Evolutionary conservation across 2,329 filamentous ascomycete genomes (phyloP).

Genomic region (Tolypocladium tundrense): DNA sequence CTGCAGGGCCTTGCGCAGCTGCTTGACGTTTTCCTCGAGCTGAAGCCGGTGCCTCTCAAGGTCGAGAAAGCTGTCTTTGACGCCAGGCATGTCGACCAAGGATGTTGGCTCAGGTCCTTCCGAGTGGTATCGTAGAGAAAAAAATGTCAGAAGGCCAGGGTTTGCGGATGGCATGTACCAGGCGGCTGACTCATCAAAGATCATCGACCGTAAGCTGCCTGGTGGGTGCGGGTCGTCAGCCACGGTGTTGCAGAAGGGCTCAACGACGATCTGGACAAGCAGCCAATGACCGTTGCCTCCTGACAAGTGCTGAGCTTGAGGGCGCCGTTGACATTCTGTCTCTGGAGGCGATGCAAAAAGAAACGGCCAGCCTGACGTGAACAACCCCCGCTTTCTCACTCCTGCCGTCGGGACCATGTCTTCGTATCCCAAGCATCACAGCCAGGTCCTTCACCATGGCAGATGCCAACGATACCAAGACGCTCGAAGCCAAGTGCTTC

Average conservation of each 20-base stretch:
- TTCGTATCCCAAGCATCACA: neutral
- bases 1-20: conserved; percentile 64
- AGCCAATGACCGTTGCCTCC: neutral
- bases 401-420: neutral
- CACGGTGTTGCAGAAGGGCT: neutral
- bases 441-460: conserved; percentile 6
- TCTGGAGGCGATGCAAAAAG: too few species aligned
- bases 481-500: conserved; percentile 33
- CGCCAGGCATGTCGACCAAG: conserved; percentile 24
- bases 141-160: neutral
- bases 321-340: neutral
- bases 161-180: too few species aligned
- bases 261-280: neutral
- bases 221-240: neutral
- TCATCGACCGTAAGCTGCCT: too few species aligned
- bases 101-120: neutral
- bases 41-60: conserved; percentile 66
- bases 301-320: neutral
- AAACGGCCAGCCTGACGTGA: neutral
- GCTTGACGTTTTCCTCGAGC: conserved; percentile 61
- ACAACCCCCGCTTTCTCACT: neutral
- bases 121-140: neutral
- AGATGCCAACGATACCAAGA: conserved; percentile 14
- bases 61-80: conserved; percentile 46
- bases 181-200: neutral